phyloP scores from a whole-genome alignment of 192 early-diverging fungal species.

The Kappamyces sp. region DNA sequence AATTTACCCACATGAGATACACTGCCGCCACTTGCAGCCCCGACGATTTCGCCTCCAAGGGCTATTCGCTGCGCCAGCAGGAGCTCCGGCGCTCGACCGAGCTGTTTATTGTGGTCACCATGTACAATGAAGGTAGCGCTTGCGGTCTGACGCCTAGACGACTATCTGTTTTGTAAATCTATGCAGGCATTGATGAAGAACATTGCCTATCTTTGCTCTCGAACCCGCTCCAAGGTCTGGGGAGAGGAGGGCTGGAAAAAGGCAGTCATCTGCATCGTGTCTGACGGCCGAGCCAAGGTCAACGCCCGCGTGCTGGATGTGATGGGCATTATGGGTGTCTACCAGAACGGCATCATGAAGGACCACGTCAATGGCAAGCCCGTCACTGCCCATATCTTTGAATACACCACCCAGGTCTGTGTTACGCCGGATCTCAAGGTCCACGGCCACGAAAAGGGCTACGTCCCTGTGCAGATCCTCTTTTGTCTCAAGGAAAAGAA shows the following conservation, averaged over 20 bases:
- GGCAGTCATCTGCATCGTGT: slow-evolving; percentile 74
- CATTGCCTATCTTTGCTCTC: slow-evolving; percentile 41
- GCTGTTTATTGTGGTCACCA: slow-evolving; percentile 78
- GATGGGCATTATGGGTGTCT: slow-evolving; percentile 73
- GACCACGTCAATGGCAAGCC: slow-evolving; percentile 54
- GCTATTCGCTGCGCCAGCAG: slow-evolving; percentile 69
- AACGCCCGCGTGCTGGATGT: slow-evolving; percentile 63
- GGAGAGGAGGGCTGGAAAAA: slow-evolving; percentile 78
- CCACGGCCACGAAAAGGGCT: slow-evolving; percentile 54
- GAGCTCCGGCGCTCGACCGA: slow-evolving; percentile 59
- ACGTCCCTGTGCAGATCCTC: slow-evolving; percentile 69
- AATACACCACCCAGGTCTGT: slow-evolving; percentile 74
- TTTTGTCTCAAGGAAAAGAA: slow-evolving; percentile 93
- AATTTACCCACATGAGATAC: slow-evolving; percentile 78
- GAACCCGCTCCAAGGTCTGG: slow-evolving; percentile 39
- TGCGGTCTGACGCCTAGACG: slow-evolving; percentile 55
- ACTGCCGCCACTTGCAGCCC: slow-evolving; percentile 63
- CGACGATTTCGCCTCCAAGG: slow-evolving; percentile 56
- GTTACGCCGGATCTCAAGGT: slow-evolving; percentile 70
- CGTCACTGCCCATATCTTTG: slow-evolving; percentile 60
- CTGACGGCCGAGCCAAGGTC: slow-evolving; percentile 76
- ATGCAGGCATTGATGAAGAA: slow-evolving; percentile 80
- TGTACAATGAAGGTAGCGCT: slow-evolving; percentile 50
- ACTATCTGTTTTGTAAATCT: slow-evolving; percentile 80
- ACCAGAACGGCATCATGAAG: slow-evolving; percentile 72